phyloP scores from a whole-genome alignment of 2,329 filamentous ascomycete species.

The Nemania sp. region DNA sequence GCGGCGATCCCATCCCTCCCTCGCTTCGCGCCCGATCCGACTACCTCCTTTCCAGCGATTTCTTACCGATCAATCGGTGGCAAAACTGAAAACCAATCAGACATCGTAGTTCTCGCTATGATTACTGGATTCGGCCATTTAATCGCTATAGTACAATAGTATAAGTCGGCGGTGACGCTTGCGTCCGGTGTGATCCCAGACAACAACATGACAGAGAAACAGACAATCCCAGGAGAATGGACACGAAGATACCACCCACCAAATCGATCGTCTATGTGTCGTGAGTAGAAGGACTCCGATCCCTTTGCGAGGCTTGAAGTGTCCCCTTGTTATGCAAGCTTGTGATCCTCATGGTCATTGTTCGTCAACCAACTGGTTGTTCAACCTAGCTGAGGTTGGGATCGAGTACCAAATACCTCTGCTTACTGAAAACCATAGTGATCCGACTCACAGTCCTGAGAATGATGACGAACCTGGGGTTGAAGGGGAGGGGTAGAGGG shows the following conservation, averaged over 20 bases:
- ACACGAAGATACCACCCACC: not conserved
- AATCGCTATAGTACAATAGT: not conserved
- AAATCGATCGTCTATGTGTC: too few relatives aligned
- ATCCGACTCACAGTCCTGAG: too few relatives aligned
- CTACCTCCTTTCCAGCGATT: too few relatives aligned
- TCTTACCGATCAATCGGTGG: not conserved
- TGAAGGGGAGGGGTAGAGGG: too few relatives aligned
- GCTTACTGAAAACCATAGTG: too few relatives aligned
- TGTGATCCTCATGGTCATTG: not conserved
- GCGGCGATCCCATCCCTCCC: not conserved
- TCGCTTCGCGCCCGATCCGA: not conserved
- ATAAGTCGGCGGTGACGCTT: too few relatives aligned
- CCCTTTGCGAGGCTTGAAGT: not conserved
- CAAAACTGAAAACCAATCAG: conserved; percentile 18
- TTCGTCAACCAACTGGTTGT: not conserved
- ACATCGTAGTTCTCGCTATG: conserved; percentile 4
- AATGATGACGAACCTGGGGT: too few relatives aligned
- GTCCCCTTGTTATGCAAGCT: not conserved
- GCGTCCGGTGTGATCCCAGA: not conserved
- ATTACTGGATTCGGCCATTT: conserved; percentile 23
- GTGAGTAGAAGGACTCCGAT: too few relatives aligned
- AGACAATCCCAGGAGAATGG: not conserved
- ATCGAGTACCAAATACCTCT: too few relatives aligned
- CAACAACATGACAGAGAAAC: not conserved
- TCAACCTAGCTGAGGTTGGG: too few relatives aligned